Evolutionary conservation across 2,329 filamentous ascomycete species (phyloP).

Genomic region (Dactylonectria macrodidyma): DNA sequence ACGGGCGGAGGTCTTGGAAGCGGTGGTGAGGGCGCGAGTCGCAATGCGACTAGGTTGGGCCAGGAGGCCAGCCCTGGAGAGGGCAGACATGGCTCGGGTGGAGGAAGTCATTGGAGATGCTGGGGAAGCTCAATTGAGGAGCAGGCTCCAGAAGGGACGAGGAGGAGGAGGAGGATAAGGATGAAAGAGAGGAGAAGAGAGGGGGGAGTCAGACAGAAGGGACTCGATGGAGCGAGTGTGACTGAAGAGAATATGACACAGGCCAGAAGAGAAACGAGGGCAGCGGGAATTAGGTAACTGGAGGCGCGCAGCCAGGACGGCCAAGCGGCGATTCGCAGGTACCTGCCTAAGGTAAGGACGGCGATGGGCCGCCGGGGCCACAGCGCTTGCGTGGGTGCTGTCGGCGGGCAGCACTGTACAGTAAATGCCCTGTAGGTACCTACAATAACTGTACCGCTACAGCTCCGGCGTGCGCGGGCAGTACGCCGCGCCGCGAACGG

Average conservation of each 20-base stretch:
- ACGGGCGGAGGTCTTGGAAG: slow-evolving; percentile 47
- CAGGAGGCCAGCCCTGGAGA: slow-evolving; percentile 52
- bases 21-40: slow-evolving; percentile 53
- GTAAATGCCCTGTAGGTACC: slow-evolving; percentile 6
- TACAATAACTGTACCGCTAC: slow-evolving; percentile 24
- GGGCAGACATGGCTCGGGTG: slow-evolving; percentile 58
- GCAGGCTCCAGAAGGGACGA: slow-evolving; percentile 17
- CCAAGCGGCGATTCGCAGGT: slow-evolving; percentile 27
- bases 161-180: slow-evolving; percentile 27
- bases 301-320: slow-evolving; percentile 35
- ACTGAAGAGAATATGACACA: slow-evolving; percentile 23
- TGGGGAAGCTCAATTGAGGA: slow-evolving; percentile 46
- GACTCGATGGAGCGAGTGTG: slow-evolving; percentile 7
- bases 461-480: slow-evolving; percentile 8
- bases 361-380: slow-evolving; percentile 26
- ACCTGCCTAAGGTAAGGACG: slow-evolving; percentile 15
- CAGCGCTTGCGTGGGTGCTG: slow-evolving; percentile 13
- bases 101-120: slow-evolving; percentile 61
- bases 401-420: not conserved
- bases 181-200: slow-evolving; percentile 19
- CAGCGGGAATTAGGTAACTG: slow-evolving; percentile 42
- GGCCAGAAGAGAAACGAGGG: slow-evolving; percentile 27
- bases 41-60: slow-evolving; percentile 49
- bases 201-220: slow-evolving; percentile 25
- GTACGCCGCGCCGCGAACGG: slow-evolving; percentile 10